Base-by-base conservation (phyloP, 495 filamentous ascomycete species). In the Parmelia sp. region DNA sequence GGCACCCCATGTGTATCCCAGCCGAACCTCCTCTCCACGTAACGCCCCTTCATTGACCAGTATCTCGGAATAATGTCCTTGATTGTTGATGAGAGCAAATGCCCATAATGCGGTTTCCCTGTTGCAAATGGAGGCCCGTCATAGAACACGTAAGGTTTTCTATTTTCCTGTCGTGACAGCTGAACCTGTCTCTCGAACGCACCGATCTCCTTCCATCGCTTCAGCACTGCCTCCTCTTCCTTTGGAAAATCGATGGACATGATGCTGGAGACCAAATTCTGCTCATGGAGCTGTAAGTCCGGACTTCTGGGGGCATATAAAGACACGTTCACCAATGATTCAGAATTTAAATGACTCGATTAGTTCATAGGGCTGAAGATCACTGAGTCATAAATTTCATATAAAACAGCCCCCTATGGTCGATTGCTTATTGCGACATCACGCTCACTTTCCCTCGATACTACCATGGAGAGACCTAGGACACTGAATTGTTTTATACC, bases 1-100 rank as follows among this genome's bases (percentile, higher is more conserved):
- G 94, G 94, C 31, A 98, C 78, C 62, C 94, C 94, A 74, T 98
- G 94, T 23, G 94, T 97, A 73, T 98, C 94, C 94, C 86, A 88
- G 47, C 86, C 86, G 69, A 89, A 89, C 45, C 86, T 76, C 58
- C 82, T 76, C 69, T 82, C 82, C 33, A 97, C 93, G 78, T 93
- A 86, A 71, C 87, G 86, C 17, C 94, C 94, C 75, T 95, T 96
- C 91, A 96, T 96, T 40, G 92, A 91, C 94, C 94, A 97, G 73
- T 96, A 97, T 67, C 92, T 78, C 1, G 93, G 92, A 68, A 97
- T 94, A 65, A 97, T 92, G 74, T 97, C 94, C 73, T 98, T 97
- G 76, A 97, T 96, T 23, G 94, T 97, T 29, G 92, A 96, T 25
- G 93, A 90, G 64, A 98, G 85, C 47, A 98, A 79, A 77, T 97